Conservation (phyloP, 2,329 filamentous ascomycete genomes). For the Pseudocercospora eumusae region DNA sequence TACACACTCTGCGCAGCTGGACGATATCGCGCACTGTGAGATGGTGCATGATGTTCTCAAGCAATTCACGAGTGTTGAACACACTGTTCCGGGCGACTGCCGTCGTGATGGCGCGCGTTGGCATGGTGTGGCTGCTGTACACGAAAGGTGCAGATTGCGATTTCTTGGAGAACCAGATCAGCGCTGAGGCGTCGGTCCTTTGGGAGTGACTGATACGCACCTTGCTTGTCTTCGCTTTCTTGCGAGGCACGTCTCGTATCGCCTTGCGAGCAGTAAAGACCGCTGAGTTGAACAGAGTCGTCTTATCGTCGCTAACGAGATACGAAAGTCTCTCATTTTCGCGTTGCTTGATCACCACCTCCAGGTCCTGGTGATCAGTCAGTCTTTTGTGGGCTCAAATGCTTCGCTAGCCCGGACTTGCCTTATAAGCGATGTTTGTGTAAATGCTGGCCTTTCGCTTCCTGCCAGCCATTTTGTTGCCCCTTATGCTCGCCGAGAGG, state of each 20-base stretch:
- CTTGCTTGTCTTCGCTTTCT: not conserved
- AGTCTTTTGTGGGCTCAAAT: not conserved
- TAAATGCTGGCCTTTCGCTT: not conserved
- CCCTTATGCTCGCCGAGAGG: too few species aligned
- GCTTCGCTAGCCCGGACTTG: not conserved
- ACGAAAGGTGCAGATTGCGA: not conserved
- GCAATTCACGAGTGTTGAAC: constrained; percentile 27
- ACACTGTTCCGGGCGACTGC: constrained; percentile 13
- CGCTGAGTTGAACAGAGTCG: not conserved
- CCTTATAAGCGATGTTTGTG: not conserved
- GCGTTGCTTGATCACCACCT: not conserved
- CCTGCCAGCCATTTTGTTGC: not conserved
- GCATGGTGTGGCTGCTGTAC: constrained; percentile 18
- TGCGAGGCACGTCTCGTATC: not conserved
- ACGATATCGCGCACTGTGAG: constrained; percentile 21
- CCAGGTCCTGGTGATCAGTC: not conserved
- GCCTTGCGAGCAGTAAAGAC: not conserved
- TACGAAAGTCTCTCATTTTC: not conserved
- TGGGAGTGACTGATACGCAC: not conserved
- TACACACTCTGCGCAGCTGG: constrained; percentile 28
- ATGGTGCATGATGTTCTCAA: constrained; percentile 23
- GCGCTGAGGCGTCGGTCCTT: not conserved
- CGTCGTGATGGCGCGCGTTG: constrained; percentile 19
- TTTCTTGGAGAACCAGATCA: not conserved
- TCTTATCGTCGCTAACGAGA: not conserved